phyloP scores from a whole-genome alignment of 257 asterid species.

The Solanum etuberosum region DNA sequence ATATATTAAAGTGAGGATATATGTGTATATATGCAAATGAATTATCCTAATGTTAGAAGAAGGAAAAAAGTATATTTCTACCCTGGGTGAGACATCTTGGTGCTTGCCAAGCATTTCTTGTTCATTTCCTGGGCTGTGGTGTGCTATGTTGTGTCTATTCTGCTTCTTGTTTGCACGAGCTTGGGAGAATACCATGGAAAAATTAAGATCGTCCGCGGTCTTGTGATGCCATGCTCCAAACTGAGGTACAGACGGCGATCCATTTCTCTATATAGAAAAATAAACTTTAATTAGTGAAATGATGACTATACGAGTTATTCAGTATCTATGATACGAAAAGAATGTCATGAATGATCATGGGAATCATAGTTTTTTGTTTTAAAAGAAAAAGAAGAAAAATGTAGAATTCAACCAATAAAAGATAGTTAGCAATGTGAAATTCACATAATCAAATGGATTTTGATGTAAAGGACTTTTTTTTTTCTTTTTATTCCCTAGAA shows the following conservation, averaged over 20 bases:
- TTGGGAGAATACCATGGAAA: constrained; percentile 27
- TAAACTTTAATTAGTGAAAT: neutral
- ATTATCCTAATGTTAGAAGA: neutral
- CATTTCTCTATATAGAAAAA: constrained; percentile 3
- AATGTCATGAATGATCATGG: neutral
- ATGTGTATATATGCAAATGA: neutral
- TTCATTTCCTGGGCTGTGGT: constrained; percentile 28
- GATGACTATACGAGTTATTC: neutral
- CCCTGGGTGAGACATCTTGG: neutral
- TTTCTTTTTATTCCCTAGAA: neutral
- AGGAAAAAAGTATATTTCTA: neutral
- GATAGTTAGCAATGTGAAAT: neutral
- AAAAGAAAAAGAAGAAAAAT: neutral
- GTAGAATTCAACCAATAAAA: neutral
- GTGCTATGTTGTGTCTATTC: constrained; percentile 4
- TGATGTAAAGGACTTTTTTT: neutral
- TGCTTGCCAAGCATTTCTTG: constrained; percentile 12
- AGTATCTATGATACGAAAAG: neutral
- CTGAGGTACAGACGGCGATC: constrained; percentile 32
- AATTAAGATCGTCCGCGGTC: constrained; percentile 17
- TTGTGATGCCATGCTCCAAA: constrained; percentile 48
- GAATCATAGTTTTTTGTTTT: neutral
- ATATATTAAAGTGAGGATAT: neutral
- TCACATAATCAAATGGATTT: neutral
- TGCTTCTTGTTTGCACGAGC: constrained; percentile 39